Conservation (phyloP, 2,329 filamentous ascomycete genomes). For the Cladophialophora immunda region DNA sequence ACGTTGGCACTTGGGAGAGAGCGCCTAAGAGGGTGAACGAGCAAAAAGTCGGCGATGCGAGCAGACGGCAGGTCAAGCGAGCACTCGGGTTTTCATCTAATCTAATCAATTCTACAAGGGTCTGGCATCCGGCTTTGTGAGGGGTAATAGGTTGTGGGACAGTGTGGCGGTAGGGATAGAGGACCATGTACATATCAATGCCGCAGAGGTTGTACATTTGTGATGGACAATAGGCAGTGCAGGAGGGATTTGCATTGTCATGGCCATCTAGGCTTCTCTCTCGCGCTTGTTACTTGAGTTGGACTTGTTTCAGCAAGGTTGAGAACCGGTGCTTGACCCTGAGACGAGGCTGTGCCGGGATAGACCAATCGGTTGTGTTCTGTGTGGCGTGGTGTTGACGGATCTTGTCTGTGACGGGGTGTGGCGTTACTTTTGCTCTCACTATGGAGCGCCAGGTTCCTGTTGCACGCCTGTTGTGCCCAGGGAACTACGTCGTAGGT, state of each 20-base stretch:
- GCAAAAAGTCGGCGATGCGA: neutral
- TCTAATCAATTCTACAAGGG: neutral
- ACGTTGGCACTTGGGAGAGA: neutral
- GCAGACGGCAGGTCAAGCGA: constrained; percentile 6
- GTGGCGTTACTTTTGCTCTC: neutral
- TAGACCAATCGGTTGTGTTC: neutral
- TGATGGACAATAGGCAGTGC: neutral
- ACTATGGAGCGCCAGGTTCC: too few relatives aligned
- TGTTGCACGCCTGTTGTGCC: too few relatives aligned
- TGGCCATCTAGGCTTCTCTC: neutral
- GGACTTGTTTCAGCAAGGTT: neutral
- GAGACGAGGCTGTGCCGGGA: neutral
- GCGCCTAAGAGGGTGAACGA: neutral
- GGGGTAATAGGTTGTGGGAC: neutral
- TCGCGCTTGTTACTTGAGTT: neutral
- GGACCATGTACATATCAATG: neutral
- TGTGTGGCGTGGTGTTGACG: neutral
- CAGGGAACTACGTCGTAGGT: neutral
- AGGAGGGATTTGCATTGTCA: neutral
- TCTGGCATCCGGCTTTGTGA: neutral
- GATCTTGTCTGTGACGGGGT: neutral
- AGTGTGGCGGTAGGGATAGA: neutral
- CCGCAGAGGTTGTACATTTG: neutral
- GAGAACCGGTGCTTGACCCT: neutral
- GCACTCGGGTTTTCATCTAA: neutral